These are phyloP conservation scores for Juglanconis juglandina DNA, from an alignment of 2,329 filamentous ascomycete species.

Conservation along the genomic window DNA sequence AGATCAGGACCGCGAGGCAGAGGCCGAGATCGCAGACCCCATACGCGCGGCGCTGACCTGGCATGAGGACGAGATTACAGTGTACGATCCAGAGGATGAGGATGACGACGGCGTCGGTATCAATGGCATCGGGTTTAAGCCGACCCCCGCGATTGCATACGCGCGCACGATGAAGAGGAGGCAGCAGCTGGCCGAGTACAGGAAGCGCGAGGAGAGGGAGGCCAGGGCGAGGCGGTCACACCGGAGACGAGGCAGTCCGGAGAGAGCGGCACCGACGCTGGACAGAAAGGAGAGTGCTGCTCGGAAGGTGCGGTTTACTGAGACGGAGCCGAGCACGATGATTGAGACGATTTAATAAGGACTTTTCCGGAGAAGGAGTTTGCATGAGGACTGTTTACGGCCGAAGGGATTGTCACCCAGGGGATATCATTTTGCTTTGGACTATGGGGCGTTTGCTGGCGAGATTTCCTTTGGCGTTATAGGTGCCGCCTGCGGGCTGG, in stretches of 20 bases:
- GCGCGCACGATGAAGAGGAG: slow-evolving; percentile 54
- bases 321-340: slow-evolving; percentile 29
- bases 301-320: slow-evolving; percentile 39
- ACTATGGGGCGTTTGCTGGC: background rate
- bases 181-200: slow-evolving; percentile 62
- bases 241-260: slow-evolving; percentile 39
- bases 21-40: slow-evolving; percentile 44
- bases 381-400: background rate
- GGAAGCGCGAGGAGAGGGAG: slow-evolving; percentile 57
- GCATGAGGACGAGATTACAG: slow-evolving; percentile 66
- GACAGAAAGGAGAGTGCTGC: slow-evolving; percentile 25
- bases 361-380: background rate
- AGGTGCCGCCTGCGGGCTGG: background rate
- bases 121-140: slow-evolving; percentile 65
- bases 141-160: slow-evolving; percentile 58
- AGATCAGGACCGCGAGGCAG: slow-evolving; percentile 30
- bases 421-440: background rate
- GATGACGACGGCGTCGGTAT: slow-evolving; percentile 66
- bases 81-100: slow-evolving; percentile 61
- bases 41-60: slow-evolving; percentile 60
- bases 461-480: background rate
- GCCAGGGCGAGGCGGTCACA: slow-evolving; percentile 55
- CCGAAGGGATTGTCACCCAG: background rate
- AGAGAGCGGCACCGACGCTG: slow-evolving; percentile 23
- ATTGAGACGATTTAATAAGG: slow-evolving; percentile 13